phyloP scores from a whole-genome alignment of 805 yeast genomes.

The Candida verbasci region DNA sequence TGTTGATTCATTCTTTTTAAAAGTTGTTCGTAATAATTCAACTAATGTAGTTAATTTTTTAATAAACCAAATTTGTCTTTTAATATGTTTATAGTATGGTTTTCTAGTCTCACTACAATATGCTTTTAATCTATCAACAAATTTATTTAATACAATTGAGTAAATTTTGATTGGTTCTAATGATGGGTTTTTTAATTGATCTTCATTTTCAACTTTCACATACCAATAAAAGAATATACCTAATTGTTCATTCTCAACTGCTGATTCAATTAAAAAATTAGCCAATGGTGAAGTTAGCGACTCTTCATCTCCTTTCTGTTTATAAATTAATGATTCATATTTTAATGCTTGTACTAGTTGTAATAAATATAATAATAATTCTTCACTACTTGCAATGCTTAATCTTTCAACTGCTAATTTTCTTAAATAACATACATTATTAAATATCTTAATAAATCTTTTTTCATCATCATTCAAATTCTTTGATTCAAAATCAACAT shows the following conservation, averaged over 20 bases:
- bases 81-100: conserved; percentile 37
- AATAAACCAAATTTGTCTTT: conserved; percentile 67
- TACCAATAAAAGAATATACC: conserved; percentile 92
- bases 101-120: conserved; percentile 23
- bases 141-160: conserved; percentile 33
- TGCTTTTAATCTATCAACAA: conserved; percentile 32
- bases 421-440: conserved; percentile 57
- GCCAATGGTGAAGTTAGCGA: conserved; percentile 57
- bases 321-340: conserved; percentile 51
- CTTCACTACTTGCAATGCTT: conserved; percentile 72
- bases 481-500: conserved; percentile 7
- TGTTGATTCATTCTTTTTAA: conserved; percentile 66
- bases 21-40: conserved; percentile 49
- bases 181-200: conserved; percentile 28
- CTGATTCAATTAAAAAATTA: conserved; percentile 68
- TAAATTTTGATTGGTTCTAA: conserved; percentile 18
- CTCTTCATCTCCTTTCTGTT: conserved; percentile 12
- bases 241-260: conserved; percentile 58
- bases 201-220: conserved; percentile 81
- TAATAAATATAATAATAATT: conserved; percentile 72
- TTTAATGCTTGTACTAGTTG: conserved; percentile 91
- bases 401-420: conserved; percentile 86
- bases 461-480: conserved; percentile 21
- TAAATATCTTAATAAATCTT: conserved; percentile 26
- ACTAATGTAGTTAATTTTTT: conserved; percentile 63